Conservation (phyloP, 2,329 filamentous ascomycete species). For the Fusarium coicis region DNA sequence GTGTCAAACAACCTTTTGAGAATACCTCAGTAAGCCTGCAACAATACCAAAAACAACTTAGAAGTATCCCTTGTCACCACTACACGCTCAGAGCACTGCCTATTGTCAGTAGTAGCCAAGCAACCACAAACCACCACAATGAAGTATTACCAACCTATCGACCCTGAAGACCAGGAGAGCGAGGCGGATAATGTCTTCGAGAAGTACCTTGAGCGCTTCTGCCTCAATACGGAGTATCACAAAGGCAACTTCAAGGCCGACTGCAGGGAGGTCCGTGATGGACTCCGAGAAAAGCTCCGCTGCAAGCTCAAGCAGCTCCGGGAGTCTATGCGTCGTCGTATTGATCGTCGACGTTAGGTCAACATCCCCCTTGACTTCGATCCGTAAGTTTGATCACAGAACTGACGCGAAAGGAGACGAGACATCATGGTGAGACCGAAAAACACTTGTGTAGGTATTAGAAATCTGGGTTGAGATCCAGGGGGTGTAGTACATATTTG, state of each 20-base stretch:
- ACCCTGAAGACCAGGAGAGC: neutral
- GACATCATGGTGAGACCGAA: neutral
- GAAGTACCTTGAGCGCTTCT: neutral
- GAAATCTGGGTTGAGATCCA: neutral
- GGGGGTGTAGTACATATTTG: conserved; percentile 1
- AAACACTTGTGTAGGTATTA: neutral
- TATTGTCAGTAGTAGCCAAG: neutral
- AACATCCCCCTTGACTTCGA: neutral
- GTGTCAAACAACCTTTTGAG: neutral
- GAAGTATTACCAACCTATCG: neutral
- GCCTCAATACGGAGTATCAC: neutral
- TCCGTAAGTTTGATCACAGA: neutral
- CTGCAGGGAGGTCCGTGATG: neutral
- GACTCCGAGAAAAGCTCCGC: neutral
- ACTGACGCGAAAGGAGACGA: neutral
- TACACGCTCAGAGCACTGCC: too few species aligned
- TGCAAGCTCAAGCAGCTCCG: neutral
- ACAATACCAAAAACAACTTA: neutral
- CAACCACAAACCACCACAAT: neutral
- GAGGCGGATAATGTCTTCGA: neutral
- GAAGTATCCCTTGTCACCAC: neutral
- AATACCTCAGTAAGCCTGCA: neutral
- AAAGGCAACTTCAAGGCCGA: neutral
- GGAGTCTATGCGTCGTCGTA: neutral
- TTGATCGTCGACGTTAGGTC: neutral